Percentiles rank a stretch among this genome's conserved stretches.
Conservation (phyloP, 2,329 filamentous ascomycete genomes). For the Talaromyces sp. region DNA sequence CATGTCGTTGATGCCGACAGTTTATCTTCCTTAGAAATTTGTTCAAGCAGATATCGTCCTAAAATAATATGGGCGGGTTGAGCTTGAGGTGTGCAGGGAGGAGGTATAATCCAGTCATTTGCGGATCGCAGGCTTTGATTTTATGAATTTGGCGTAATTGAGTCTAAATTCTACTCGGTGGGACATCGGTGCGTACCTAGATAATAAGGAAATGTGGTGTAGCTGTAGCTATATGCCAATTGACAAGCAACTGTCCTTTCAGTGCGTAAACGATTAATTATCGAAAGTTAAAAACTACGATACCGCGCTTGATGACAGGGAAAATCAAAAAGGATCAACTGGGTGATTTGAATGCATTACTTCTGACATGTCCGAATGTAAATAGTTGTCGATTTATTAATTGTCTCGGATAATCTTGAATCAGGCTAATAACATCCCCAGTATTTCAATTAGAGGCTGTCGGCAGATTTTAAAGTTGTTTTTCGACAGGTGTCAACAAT, state of each 20-base stretch:
- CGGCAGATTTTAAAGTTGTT: background rate
- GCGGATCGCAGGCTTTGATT: no score
- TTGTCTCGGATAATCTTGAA: background rate
- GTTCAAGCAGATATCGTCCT: no score
- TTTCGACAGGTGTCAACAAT: background rate
- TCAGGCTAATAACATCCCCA: background rate
- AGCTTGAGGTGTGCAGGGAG: no score
- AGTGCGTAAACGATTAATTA: background rate
- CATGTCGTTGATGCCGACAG: no score
- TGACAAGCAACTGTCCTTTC: background rate
- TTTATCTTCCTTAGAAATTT: no score
- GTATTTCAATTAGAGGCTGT: background rate
- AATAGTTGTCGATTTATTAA: background rate
- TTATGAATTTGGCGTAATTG: no score
- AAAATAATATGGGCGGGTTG: no score
- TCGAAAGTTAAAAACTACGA: background rate
- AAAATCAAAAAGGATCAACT: background rate
- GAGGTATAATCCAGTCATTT: no score
- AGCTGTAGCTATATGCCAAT: background rate
- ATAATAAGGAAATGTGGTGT: background rate
- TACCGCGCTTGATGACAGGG: background rate
- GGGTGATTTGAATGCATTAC: background rate
- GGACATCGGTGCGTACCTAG: no score
- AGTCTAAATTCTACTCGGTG: no score
- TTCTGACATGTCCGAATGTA: background rate